Evolutionary conservation across 768 basidiomycete genomes (phyloP).

Genomic region (Phaeotremella skinneri): DNA sequence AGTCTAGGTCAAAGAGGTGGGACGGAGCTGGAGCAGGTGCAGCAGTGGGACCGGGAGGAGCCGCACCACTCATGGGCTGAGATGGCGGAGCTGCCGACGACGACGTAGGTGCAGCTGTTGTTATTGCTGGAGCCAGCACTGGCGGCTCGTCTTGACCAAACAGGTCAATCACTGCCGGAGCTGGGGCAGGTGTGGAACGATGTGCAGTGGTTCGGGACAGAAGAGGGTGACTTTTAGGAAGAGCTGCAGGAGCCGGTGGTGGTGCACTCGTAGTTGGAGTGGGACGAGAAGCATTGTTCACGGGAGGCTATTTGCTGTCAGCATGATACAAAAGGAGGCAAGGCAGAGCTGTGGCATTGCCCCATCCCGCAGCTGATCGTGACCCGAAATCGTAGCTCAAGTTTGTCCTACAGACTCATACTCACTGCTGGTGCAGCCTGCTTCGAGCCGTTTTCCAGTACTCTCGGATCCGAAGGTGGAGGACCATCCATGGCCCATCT

Average conservation of each 20-base stretch:
- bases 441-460: conserved; percentile 59
- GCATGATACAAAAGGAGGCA: too few species aligned
- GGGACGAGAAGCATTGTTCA: conserved; percentile 12
- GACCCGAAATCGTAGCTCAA: too few species aligned
- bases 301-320: background rate
- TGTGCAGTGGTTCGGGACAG: conserved; percentile 28
- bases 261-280: conserved; percentile 32
- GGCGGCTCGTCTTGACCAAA: conserved; percentile 39
- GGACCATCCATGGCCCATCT: conserved; percentile 94
- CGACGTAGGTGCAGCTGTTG: conserved; percentile 22
- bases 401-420: too few species aligned
- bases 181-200: conserved; percentile 30
- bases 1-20: conserved; percentile 50
- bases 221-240: conserved; percentile 37
- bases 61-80: conserved; percentile 20
- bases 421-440: too few species aligned
- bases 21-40: conserved; percentile 14
- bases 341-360: too few species aligned
- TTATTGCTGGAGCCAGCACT: conserved; percentile 24
- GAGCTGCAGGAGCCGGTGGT: conserved; percentile 31
- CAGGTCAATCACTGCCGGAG: conserved; percentile 42
- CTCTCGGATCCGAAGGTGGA: conserved; percentile 73
- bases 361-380: too few species aligned
- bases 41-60: conserved; percentile 5
- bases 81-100: conserved; percentile 10